Evolutionary conservation across 2,329 filamentous ascomycete genomes (phyloP).

Genomic region (Fusarium circinatum): DNA sequence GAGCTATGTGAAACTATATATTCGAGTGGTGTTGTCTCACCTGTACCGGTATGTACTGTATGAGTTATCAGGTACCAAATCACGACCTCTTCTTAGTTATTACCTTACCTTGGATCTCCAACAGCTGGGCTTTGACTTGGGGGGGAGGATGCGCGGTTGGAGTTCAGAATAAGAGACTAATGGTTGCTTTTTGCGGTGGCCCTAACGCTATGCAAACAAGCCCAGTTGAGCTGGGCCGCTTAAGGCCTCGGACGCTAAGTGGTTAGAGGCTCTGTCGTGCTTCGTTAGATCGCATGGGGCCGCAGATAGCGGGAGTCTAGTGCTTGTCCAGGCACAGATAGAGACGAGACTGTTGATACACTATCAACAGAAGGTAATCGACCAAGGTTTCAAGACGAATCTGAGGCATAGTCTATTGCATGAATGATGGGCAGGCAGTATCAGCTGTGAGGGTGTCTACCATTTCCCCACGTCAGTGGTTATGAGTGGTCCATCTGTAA

Average conservation of each 20-base stretch:
- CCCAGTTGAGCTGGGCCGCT: constrained; percentile 14
- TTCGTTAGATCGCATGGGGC: constrained; percentile 11
- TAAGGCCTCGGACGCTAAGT: constrained; percentile 22
- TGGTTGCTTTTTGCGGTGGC: constrained; percentile 43
- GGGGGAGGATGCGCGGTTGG: constrained; percentile 22
- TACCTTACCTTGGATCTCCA: neutral
- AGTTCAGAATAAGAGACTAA: neutral
- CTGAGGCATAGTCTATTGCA: constrained; percentile 1
- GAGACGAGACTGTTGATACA: neutral
- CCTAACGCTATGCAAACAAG: constrained; percentile 41
- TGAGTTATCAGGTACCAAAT: neutral
- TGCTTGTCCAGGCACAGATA: neutral
- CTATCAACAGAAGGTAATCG: neutral
- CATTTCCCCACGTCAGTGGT: neutral
- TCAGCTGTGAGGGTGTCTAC: constrained; percentile 17
- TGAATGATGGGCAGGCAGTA: constrained; percentile 1
- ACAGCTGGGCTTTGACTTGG: constrained; percentile 11
- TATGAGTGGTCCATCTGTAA: neutral
- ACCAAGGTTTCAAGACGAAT: neutral
- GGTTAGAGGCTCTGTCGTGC: constrained; percentile 17
- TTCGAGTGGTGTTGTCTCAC: neutral
- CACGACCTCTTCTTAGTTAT: no score
- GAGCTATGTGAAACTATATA: constrained; percentile 8
- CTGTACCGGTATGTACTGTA: neutral
- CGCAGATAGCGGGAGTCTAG: constrained; percentile 17